phyloP scores from a whole-genome alignment of 371 early-diverging fungal species.

The Rhizomucor pusillus region DNA sequence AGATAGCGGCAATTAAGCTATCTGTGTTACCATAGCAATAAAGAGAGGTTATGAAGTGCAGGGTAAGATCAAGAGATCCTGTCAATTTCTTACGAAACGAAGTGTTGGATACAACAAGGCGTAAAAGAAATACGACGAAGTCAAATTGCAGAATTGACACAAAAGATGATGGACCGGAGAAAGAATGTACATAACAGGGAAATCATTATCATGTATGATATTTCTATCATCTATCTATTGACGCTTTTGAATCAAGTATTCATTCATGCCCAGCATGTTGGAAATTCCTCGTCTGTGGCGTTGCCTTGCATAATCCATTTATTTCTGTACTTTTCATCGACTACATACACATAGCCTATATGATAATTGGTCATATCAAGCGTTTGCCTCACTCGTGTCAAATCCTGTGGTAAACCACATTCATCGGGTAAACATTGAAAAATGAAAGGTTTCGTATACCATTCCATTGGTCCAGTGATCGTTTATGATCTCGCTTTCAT shows the following conservation, averaged over 20 bases:
- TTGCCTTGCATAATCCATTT: slow-evolving; percentile 86
- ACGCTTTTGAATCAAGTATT: slow-evolving; percentile 34
- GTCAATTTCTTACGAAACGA: too few species aligned
- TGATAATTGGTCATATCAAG: slow-evolving; percentile 73
- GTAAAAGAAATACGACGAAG: slow-evolving; percentile 73
- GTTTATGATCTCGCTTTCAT: too few species aligned
- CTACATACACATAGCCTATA: slow-evolving; percentile 78
- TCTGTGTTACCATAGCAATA: too few species aligned
- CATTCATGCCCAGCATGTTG: slow-evolving; percentile 52
- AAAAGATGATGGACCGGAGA: slow-evolving; percentile 32
- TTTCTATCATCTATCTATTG: slow-evolving; percentile 3
- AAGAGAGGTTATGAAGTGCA: too few species aligned
- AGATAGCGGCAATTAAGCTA: too few species aligned
- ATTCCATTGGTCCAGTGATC: too few species aligned
- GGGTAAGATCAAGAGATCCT: too few species aligned
- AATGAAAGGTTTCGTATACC: too few species aligned
- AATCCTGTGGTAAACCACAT: slow-evolving; percentile 61
- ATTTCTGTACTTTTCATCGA: slow-evolving; percentile 71
- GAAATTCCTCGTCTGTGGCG: slow-evolving; percentile 47
- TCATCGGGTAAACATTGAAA: too few species aligned
- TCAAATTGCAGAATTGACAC: slow-evolving; percentile 73
- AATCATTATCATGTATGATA: background rate
- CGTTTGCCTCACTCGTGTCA: slow-evolving; percentile 49
- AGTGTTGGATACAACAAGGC: too few species aligned
- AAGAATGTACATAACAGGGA: slow-evolving; percentile 1